Conservation (phyloP, 2,329 filamentous ascomycete species). For the Teratosphaeria pseudoeucalypti region DNA sequence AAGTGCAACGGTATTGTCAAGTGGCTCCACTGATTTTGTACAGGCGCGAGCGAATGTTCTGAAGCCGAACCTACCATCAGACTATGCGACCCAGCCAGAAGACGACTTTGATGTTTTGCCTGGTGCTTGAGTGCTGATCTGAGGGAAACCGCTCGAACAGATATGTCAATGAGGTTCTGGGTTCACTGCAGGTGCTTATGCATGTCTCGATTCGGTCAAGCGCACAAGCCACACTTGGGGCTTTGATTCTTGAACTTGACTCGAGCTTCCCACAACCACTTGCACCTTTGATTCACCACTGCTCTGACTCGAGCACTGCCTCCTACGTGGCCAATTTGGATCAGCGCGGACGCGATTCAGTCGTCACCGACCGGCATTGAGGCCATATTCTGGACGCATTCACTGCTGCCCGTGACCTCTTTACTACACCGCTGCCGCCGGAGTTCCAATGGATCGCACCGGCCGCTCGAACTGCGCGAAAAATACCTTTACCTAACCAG, state of each 20-base stretch:
- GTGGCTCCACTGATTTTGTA: not conserved
- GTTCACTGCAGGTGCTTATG: no score
- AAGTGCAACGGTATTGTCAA: constrained; percentile 1
- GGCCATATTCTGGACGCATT: not conserved
- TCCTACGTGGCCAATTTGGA: not conserved
- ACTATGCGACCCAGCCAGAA: not conserved
- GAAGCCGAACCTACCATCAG: not conserved
- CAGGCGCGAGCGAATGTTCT: not conserved
- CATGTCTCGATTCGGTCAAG: no score
- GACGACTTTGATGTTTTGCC: no score
- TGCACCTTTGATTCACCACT: not conserved
- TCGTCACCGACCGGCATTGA: not conserved
- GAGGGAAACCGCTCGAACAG: no score
- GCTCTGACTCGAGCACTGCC: not conserved
- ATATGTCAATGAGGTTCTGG: no score
- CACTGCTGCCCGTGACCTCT: not conserved
- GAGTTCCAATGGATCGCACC: constrained; percentile 44
- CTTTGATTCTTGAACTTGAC: no score
- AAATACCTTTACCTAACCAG: constrained; percentile 49
- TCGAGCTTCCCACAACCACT: not conserved
- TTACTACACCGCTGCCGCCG: constrained; percentile 1
- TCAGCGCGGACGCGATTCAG: not conserved
- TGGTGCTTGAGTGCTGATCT: no score
- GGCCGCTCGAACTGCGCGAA: constrained; percentile 36
- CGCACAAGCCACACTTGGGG: no score